These are phyloP conservation scores for Xylariomycetidae sp. DNA, from an alignment of 2,329 filamentous ascomycete genomes.

Conservation along the genomic window DNA sequence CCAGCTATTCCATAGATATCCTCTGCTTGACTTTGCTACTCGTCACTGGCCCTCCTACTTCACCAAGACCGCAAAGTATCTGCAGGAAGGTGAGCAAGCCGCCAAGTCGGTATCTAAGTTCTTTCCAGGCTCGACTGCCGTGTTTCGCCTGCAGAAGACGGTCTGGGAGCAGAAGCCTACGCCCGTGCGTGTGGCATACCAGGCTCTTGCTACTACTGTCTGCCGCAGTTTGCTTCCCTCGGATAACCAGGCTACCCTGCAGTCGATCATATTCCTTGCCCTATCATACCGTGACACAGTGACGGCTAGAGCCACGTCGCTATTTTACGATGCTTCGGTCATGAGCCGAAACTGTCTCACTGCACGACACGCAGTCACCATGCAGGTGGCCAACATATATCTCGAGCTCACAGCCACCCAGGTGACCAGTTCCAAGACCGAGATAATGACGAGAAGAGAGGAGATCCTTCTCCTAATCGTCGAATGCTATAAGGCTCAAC, in stretches of 20 bases:
- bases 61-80: slow-evolving; percentile 1
- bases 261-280: not conserved
- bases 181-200: not conserved
- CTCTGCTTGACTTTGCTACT: slow-evolving; percentile 18
- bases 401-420: too few relatives aligned
- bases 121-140: not conserved
- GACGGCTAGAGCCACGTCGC: not conserved
- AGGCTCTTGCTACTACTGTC: not conserved
- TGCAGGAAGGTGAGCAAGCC: slow-evolving; percentile 4
- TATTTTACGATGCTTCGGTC: not conserved
- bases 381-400: not conserved
- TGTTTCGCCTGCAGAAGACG: not conserved
- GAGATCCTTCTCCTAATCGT: not conserved
- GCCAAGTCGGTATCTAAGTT: not conserved
- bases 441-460: not conserved
- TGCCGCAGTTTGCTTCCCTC: not conserved
- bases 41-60: slow-evolving; percentile 16
- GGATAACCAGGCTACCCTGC: not conserved
- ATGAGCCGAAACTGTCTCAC: not conserved
- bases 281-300: not conserved
- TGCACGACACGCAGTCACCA: not conserved
- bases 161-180: not conserved
- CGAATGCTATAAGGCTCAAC: not conserved
- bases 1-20: slow-evolving; percentile 15
- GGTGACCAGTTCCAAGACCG: too few relatives aligned